Evolutionary conservation across 179 eudicot genomes (phyloP), one percentile per base, ranked within the genome.

Genomic region (Sideroxylon spinosum): DNA sequence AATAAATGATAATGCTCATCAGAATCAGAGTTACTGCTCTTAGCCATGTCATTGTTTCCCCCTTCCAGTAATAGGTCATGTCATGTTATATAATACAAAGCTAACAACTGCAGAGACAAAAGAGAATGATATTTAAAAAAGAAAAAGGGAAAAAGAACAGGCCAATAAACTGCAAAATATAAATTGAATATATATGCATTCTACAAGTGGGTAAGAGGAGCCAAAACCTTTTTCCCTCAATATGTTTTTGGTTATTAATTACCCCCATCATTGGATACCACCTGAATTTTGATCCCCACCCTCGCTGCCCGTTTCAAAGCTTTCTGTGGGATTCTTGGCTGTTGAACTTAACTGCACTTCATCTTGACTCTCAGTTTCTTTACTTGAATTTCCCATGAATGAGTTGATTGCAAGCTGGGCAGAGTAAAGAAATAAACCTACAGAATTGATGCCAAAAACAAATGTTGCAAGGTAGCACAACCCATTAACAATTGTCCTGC

Each of bases 391-490:
- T 57, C 81, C 90, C 82, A 62, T 84, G 7, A 93, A 26, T 13
- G 97, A 91, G 82, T 85, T 87, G 57, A 93, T 57, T 20, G 91
- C 90, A 19, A 93, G 90, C 85, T 93, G 93, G 29, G 90, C 95
- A 7, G 98, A 87, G 77, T 89, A 93, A 64, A 93, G 85, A 76
- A 95, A 73, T 62, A 93, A 76, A 46, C 98, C 98, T 6, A 91
- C 29, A 8, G 95, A 78, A 59, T 95, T 95, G 87, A 90, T 53
- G 67, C 97, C 98, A 46, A 95, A 93, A 32, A 95, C 90, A 73
- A 91, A 92, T 56, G 98, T 94, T 28, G 98, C 98, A 68, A 94
- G 96, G 87, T 94, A 94, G 81, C 97, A 94, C 73, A 95, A 14
- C 29, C 97, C 98, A 57, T 89, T 95, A 64, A 91, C 84, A 9